Evolutionary conservation across 192 early-diverging fungal species (phyloP).

Genomic region (Podila minutissima): DNA sequence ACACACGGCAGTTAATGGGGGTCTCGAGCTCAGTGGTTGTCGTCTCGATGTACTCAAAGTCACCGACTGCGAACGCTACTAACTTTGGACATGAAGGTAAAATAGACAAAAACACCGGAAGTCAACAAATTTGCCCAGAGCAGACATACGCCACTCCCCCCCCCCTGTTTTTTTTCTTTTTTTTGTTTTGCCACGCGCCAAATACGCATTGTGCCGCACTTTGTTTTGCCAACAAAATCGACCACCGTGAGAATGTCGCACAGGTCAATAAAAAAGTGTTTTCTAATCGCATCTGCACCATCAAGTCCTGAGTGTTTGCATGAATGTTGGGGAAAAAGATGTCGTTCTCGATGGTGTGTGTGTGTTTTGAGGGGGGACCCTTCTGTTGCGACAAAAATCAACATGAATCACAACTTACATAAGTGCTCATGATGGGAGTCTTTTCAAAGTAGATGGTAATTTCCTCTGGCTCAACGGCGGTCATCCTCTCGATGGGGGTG

Average conservation of each 20-base stretch:
- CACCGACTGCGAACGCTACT: slow-evolving; percentile 78
- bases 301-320: too few relatives aligned
- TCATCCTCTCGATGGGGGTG: slow-evolving; percentile 67
- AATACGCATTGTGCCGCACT: too few relatives aligned
- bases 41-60: slow-evolving; percentile 83
- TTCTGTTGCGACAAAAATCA: background rate
- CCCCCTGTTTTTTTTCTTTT: too few relatives aligned
- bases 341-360: too few relatives aligned
- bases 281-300: too few relatives aligned
- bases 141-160: too few relatives aligned
- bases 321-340: too few relatives aligned
- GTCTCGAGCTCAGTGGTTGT: slow-evolving; percentile 39
- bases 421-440: slow-evolving; percentile 86
- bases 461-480: slow-evolving; percentile 57
- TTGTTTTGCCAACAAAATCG: too few relatives aligned
- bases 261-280: too few relatives aligned
- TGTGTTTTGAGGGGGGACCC: background rate
- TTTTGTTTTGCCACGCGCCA: too few relatives aligned
- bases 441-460: slow-evolving; percentile 73
- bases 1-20: slow-evolving; percentile 66
- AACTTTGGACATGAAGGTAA: slow-evolving; percentile 43
- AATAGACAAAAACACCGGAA: background rate
- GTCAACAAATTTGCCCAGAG: background rate
- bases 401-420: slow-evolving; percentile 58
- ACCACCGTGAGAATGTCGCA: too few relatives aligned